Evolutionary conservation across 352 stramenopile species (phyloP).

Genomic region (Globisporangium middletonii): DNA sequence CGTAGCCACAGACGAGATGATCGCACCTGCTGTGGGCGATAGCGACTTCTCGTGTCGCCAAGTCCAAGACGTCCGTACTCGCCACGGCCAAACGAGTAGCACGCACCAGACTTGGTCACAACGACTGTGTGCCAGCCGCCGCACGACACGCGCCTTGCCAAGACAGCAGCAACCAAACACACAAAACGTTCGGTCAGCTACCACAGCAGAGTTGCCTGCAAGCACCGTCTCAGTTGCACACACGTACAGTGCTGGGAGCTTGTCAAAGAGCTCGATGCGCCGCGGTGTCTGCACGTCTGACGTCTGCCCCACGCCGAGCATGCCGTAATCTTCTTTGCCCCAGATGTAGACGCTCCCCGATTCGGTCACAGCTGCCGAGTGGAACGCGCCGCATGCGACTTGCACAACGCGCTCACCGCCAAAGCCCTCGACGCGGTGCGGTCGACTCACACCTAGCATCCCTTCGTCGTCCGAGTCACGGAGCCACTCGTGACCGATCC

Average conservation of each 20-base stretch:
- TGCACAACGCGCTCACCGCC: constrained; percentile 67
- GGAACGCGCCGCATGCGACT: constrained; percentile 76
- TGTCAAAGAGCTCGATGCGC: constrained; percentile 60
- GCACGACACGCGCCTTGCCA: constrained; percentile 61
- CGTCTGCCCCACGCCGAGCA: constrained; percentile 77
- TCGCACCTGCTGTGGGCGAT: constrained; percentile 47
- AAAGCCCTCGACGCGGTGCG: constrained; percentile 62
- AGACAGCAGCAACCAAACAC: neutral
- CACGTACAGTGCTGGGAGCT: constrained; percentile 57
- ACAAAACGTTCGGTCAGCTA: neutral
- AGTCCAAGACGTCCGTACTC: constrained; percentile 85
- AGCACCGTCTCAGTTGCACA: neutral
- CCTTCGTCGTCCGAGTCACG: constrained; percentile 57
- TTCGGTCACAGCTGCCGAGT: constrained; percentile 72
- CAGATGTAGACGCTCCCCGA: constrained; percentile 70
- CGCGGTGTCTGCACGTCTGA: constrained; percentile 58
- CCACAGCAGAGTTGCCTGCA: neutral
- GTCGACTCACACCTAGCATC: constrained; percentile 45
- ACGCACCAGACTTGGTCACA: constrained; percentile 64
- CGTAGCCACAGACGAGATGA: neutral
- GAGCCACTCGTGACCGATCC: constrained; percentile 58
- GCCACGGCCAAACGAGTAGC: constrained; percentile 71
- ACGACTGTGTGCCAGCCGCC: constrained; percentile 81
- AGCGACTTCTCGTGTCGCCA: constrained; percentile 68
- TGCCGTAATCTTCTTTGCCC: constrained; percentile 86